Conservation (phyloP, 306 rosid genomes). For the Clitoria ternatea region DNA sequence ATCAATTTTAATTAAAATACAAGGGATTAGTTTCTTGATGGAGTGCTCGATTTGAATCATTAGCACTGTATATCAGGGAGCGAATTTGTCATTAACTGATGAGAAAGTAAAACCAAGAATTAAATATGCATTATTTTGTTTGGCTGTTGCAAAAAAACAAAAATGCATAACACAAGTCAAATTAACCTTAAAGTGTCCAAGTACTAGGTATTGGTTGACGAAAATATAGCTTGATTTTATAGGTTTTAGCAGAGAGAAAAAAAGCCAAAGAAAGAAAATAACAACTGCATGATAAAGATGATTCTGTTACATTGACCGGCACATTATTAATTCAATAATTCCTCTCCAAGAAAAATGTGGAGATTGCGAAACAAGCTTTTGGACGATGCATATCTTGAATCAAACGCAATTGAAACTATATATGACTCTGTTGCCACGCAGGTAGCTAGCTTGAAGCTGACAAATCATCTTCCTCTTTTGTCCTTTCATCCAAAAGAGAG, state of each 20-base stretch:
- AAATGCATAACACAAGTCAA: not conserved
- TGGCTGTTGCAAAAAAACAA: no score
- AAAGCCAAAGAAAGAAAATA: not conserved
- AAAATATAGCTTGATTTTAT: not conserved
- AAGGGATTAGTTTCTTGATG: no score
- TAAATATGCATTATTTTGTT: not conserved
- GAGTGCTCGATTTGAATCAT: not conserved
- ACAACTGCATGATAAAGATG: not conserved
- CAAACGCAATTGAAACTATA: not conserved
- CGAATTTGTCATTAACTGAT: not conserved
- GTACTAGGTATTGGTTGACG: not conserved
- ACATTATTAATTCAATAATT: no score
- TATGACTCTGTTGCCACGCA: not conserved
- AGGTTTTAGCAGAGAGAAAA: not conserved
- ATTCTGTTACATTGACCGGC: not conserved
- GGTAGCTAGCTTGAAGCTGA: not conserved
- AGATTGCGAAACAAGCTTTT: not conserved
- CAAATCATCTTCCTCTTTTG: not conserved
- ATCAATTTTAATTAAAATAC: no score
- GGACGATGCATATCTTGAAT: not conserved
- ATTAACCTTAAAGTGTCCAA: no score
- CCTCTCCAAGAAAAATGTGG: slow-evolving; percentile 5
- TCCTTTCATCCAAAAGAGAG: not conserved
- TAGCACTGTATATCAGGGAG: not conserved
- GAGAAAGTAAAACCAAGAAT: not conserved